Evolutionary conservation across 2,329 filamentous ascomycete species (phyloP).

Genomic region (Plectosphaerella sp.): DNA sequence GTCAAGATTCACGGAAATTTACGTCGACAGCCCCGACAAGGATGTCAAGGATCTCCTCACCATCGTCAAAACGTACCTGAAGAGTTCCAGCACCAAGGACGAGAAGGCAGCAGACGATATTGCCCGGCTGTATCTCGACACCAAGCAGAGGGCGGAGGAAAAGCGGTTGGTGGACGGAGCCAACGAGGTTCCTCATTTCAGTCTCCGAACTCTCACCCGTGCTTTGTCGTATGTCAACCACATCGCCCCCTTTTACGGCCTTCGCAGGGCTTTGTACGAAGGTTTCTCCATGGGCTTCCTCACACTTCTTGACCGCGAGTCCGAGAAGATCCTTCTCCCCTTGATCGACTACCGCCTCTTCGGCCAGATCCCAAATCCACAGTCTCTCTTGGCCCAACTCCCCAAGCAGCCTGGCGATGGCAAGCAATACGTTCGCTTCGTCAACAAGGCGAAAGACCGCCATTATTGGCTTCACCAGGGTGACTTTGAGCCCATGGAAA

Average conservation of each 20-base stretch:
- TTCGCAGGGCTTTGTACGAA: conserved; percentile 84
- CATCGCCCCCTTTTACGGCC: conserved; percentile 76
- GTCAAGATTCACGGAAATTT: conserved; percentile 92
- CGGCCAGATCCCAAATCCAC: conserved; percentile 62
- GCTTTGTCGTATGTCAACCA: conserved; percentile 84
- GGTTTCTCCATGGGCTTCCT: conserved; percentile 98
- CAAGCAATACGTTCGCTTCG: conserved; percentile 74
- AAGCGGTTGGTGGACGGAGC: conserved; percentile 91
- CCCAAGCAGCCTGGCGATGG: conserved; percentile 75
- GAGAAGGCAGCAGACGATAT: conserved; percentile 75
- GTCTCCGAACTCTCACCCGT: conserved; percentile 86
- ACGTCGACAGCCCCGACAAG: conserved; percentile 84
- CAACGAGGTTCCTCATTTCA: conserved; percentile 95
- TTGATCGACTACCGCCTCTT: conserved; percentile 79
- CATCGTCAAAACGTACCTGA: conserved; percentile 86
- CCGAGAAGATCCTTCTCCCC: conserved; percentile 73
- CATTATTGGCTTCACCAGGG: conserved; percentile 92
- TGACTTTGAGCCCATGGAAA: conserved; percentile 58
- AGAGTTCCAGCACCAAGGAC: conserved; percentile 64
- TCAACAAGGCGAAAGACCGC: conserved; percentile 55
- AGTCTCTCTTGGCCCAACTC: conserved; percentile 71
- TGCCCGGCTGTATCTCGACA: conserved; percentile 81
- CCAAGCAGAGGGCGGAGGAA: conserved; percentile 73
- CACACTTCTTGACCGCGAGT: conserved; percentile 78
- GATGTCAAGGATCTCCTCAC: conserved; percentile 81